Conservation (phyloP, 2,329 filamentous ascomycete species). For the Cytospora schulzeri region DNA sequence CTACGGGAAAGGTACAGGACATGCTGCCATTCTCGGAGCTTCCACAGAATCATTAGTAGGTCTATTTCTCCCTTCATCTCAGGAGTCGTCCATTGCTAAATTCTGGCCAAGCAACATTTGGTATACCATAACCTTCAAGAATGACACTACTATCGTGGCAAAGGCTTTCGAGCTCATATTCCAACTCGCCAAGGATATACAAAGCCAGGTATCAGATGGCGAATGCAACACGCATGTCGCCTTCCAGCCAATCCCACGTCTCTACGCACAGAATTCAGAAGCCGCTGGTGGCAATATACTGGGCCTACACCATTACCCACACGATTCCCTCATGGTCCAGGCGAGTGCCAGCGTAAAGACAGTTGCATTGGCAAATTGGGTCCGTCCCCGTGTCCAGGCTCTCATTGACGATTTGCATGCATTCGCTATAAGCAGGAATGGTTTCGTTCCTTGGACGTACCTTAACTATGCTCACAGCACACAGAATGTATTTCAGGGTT, state of each 20-base stretch:
- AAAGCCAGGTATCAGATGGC: not conserved
- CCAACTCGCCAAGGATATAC: not conserved
- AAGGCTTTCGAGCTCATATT: not conserved
- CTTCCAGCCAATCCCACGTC: slow-evolving; percentile 6
- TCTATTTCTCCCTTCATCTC: too few relatives aligned
- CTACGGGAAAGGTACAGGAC: not conserved
- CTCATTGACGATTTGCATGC: not conserved
- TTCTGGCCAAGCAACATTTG: not conserved
- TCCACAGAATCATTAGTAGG: not conserved
- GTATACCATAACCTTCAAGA: slow-evolving; percentile 8
- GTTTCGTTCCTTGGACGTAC: not conserved
- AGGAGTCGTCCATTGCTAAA: not conserved
- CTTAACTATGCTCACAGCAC: not conserved
- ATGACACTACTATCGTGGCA: not conserved
- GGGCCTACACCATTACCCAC: not conserved
- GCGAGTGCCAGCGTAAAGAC: not conserved
- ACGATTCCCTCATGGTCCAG: slow-evolving; percentile 6
- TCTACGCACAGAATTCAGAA: not conserved
- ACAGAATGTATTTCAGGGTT: not conserved
- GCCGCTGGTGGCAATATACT: slow-evolving; percentile 5
- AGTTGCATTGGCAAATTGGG: not conserved
- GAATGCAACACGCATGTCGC: slow-evolving; percentile 2
- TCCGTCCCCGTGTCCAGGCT: not conserved
- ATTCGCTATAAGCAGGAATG: not conserved
- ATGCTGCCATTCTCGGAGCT: not conserved